Percentiles rank a stretch among this genome's conserved stretches.
These are phyloP conservation scores for Takashimella koratensis DNA, from an alignment of 1,284 basidiomycete species.

Conservation along the genomic window DNA sequence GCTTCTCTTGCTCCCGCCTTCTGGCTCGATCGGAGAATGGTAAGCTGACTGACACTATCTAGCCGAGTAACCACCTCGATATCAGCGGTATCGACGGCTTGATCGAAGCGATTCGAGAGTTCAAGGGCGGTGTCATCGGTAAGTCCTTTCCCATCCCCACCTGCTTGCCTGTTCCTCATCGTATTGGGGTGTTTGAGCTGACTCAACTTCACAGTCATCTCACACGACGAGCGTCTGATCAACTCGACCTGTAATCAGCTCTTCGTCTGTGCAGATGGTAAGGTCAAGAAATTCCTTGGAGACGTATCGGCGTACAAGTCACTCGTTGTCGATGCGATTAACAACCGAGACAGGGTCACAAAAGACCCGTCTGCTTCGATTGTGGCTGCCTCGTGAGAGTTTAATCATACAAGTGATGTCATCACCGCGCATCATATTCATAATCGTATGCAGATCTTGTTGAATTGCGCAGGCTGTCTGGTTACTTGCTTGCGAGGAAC, in stretches of 20 bases:
- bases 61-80: constrained; percentile 98
- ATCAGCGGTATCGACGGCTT: constrained; percentile 96
- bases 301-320: constrained; percentile 92
- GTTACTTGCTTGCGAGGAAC: too few species aligned
- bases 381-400: too few species aligned
- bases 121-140: constrained; percentile 81
- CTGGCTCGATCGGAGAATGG: not conserved
- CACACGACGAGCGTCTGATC: constrained; percentile 91
- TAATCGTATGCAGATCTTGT: too few species aligned
- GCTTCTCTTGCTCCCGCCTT: not conserved
- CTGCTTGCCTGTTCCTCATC: not conserved
- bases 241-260: constrained; percentile 57
- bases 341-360: not conserved
- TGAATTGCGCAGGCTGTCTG: too few species aligned
- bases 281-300: constrained; percentile 78
- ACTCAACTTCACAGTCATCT: constrained; percentile 73
- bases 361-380: too few species aligned
- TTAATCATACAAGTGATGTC: too few species aligned
- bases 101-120: constrained; percentile 77
- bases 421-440: too few species aligned
- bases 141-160: constrained; percentile 14
- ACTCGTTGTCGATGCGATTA: constrained; percentile 30
- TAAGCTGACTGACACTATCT: constrained; percentile 11
- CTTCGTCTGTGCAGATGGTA: constrained; percentile 77
- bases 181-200: not conserved